Evolutionary conservation across 2,329 filamentous ascomycete genomes (phyloP), one percentile per base, ranked within the genome.

Genomic region (Hortaea werneckii): DNA sequence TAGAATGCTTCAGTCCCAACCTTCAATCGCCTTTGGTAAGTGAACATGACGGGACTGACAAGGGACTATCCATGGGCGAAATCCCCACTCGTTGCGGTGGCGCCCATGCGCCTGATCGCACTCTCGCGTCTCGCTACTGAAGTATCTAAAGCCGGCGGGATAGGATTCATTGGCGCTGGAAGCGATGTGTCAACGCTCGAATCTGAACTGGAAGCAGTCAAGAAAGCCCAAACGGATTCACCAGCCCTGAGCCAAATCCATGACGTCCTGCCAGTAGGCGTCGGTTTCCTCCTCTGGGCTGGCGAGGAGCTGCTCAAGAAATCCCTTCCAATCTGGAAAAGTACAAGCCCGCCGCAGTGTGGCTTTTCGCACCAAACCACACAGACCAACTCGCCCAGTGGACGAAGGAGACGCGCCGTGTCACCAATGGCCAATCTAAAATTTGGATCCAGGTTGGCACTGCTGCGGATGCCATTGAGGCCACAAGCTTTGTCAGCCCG

Each of bases 71-170:
- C 79, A 53, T 84, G 80, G 79, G 73, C 70, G 4, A 60, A 68
- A 32, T 54, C 64, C 2, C 81, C 80, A 5, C 63, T 85, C 13
- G 71, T 87, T 29, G 68, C 74, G 40, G 70, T 72, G 34, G 83
- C 81, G 1, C 84, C 84, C 0, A 87, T 88, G 83, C 76, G 80
- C 40, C 70, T 79, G 32, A 77, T 86, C 44, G 68, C 73, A 54
- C 72, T 62, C 57, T 74, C 60, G 50, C 71, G 58, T 0, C 71
- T 87, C 3, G 79, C 81, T 2, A 66, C 79, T 29, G 74, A 78
- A 38, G 73, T 85, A 10, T 79, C 76, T 2, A 65, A 65, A 54
- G 74, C 76, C 29, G 69, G 70, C 20, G 70, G 69, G n/a, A 57
- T 72, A 7, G 70, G 69, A 43, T 73, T 72, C 59, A 59, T 73